These are phyloP conservation scores for Aspergillus carbonarius DNA, from an alignment of 2,329 filamentous ascomycete species.

Conservation along the genomic window DNA sequence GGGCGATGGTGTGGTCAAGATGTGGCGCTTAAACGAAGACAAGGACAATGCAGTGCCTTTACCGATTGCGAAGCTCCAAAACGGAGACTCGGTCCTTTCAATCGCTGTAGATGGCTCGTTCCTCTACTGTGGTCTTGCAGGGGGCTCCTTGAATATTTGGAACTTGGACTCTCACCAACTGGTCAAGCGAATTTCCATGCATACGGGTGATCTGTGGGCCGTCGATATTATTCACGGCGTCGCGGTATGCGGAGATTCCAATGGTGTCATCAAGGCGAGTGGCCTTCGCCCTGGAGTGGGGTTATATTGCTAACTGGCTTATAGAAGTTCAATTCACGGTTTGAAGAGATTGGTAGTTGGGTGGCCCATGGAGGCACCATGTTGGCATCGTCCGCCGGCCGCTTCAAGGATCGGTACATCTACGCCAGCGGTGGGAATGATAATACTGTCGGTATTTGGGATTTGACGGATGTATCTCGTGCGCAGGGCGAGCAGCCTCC, in stretches of 20 bases:
- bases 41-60: slow-evolving; percentile 60
- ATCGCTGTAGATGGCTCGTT: slow-evolving; percentile 87
- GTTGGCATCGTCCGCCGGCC: slow-evolving; percentile 75
- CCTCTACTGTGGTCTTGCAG: slow-evolving; percentile 83
- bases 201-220: slow-evolving; percentile 79
- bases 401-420: slow-evolving; percentile 69
- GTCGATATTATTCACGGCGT: slow-evolving; percentile 82
- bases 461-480: slow-evolving; percentile 60
- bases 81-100: slow-evolving; percentile 68
- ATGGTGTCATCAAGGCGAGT: slow-evolving; percentile 77
- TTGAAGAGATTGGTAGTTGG: slow-evolving; percentile 75
- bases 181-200: slow-evolving; percentile 78
- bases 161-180: slow-evolving; percentile 93
- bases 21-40: slow-evolving; percentile 75
- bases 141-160: slow-evolving; percentile 92
- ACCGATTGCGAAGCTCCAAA: slow-evolving; percentile 67
- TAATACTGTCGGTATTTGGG: slow-evolving; percentile 84
- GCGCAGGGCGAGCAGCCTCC: slow-evolving; percentile 47
- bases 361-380: slow-evolving; percentile 84
- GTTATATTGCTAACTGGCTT: not conserved
- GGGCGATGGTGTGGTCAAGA: slow-evolving; percentile 88
- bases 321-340: slow-evolving; percentile 75
- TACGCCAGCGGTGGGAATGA: slow-evolving; percentile 95
- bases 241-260: slow-evolving; percentile 85
- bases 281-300: not conserved